Base-by-base conservation (phyloP, 1,284 basidiomycete genomes). In the Pseudozyma sp. region DNA sequence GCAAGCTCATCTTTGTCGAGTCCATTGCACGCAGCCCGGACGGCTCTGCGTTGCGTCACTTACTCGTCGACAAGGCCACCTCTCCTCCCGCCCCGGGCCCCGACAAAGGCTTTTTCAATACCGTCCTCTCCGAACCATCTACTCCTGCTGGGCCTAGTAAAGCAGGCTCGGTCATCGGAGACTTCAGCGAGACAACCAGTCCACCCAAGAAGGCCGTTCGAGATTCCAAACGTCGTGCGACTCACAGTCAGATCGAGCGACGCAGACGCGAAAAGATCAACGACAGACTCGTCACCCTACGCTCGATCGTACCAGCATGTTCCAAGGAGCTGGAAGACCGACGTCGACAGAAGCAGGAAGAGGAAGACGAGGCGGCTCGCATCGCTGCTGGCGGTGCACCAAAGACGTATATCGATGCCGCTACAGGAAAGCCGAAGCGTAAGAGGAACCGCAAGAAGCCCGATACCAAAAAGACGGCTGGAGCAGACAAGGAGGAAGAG, bases 211-310 rank as follows among this genome's bases (percentile, higher is more conserved):
- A 74, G 43, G 47, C 54, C 2, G 71, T 58, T 10, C 68, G 77
- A 9, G 80, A 80, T 53, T 75, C 72, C 7, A 77, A 77, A 46
- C 70, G 80, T 10, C 59, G 78, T 17, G 79, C 80, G 5, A 79
- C 80, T 5, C 83, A 84, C 45, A 78, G 75, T 14, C 76, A 82
- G 48, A 84, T 84, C 61, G 83, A 84, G 52, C 63, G 83, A 7
- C 74, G 83, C 5, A 68, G 83, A 14, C 51, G 83, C 24, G 82
- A 82, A 49, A 84, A 84, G 66, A 84, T 84, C 72, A 83, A 84
- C 57, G 82, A 84, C 49, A 68, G 81, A 3, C 77, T 84, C n/a
- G 70, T 83, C 45, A 75, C 72, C 14, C 63, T 84, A 9, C 79
- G 82, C 39, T 60, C 63, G 40, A 71, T 70, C 29, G 81, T 84